These are phyloP conservation scores for Pyrus communis DNA, from an alignment of 306 rosid species.

Conservation along the genomic window DNA sequence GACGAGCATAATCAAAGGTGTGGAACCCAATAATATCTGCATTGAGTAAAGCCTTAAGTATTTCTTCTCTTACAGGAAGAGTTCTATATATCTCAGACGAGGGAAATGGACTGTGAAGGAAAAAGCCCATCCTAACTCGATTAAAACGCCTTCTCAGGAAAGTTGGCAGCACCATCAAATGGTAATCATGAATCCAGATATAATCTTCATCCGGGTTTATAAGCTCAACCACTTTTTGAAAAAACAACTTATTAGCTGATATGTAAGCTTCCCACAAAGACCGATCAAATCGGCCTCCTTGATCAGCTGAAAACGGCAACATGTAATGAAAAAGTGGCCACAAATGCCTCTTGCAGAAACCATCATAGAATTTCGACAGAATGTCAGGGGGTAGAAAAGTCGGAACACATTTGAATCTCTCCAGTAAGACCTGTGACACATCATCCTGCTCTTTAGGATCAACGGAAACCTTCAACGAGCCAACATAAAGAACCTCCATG, in stretches of 20 bases:
- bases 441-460: constrained; percentile 63
- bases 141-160: constrained; percentile 69
- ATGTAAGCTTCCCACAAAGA: constrained; percentile 73
- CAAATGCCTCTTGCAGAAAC: constrained; percentile 71
- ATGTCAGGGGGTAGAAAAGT: constrained; percentile 58
- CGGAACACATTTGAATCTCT: constrained; percentile 60
- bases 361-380: constrained; percentile 58
- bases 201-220: constrained; percentile 76
- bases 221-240: constrained; percentile 63
- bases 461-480: constrained; percentile 53
- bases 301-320: constrained; percentile 61
- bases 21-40: constrained; percentile 79
- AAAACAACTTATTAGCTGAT: constrained; percentile 61
- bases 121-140: constrained; percentile 72
- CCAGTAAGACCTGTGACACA: constrained; percentile 55
- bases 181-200: constrained; percentile 85
- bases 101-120: constrained; percentile 84
- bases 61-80: constrained; percentile 80
- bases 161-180: constrained; percentile 78
- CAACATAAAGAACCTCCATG: constrained; percentile 66
- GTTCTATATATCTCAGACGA: constrained; percentile 79
- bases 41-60: constrained; percentile 72
- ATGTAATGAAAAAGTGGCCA: constrained; percentile 88
- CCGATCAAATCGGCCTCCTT: constrained; percentile 59
- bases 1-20: constrained; percentile 84